Evolutionary conservation across 2,329 filamentous ascomycete genomes (phyloP).

Genomic region (Nothophaeocryptopus gaeumannii): DNA sequence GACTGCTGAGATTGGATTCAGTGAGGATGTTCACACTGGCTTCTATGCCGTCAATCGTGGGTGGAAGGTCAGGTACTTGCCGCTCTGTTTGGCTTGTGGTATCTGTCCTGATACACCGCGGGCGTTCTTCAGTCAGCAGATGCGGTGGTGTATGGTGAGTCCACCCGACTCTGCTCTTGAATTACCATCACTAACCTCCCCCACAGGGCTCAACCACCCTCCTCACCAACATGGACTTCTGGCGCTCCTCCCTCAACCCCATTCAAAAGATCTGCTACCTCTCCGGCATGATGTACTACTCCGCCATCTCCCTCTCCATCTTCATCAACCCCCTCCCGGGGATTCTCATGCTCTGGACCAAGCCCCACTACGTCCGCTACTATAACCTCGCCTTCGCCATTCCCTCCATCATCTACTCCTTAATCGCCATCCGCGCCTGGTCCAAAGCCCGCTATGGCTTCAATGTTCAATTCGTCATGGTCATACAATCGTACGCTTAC

Average conservation of each 20-base stretch:
- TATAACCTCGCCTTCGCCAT: constrained; percentile 47
- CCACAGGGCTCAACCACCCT: constrained; percentile 39
- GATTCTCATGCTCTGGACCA: constrained; percentile 41
- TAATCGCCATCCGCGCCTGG: constrained; percentile 42
- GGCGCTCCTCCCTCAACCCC: constrained; percentile 38
- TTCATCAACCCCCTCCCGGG: constrained; percentile 44
- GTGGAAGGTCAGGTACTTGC: constrained; percentile 45
- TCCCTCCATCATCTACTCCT: constrained; percentile 41
- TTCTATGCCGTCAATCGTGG: constrained; percentile 44
- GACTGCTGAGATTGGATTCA: constrained; percentile 45
- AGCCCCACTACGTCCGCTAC: constrained; percentile 44
- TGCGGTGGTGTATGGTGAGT: constrained; percentile 41
- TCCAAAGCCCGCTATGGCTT: constrained; percentile 43
- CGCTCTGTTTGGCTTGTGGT: constrained; percentile 43
- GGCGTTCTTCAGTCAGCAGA: constrained; percentile 46
- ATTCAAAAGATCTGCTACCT: constrained; percentile 46
- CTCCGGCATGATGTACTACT: constrained; percentile 43
- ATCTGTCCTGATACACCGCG: constrained; percentile 45
- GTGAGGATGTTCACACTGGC: constrained; percentile 47
- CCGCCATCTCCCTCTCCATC: constrained; percentile 40
- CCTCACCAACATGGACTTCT: constrained; percentile 43
- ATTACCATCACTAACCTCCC: background rate
- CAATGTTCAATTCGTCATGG: constrained; percentile 45
- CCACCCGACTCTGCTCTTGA: background rate
- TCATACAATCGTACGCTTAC: constrained; percentile 45